Evolutionary conservation across 495 filamentous ascomycete species (phyloP), one percentile per base, ranked within the genome.

Genomic region (Sabuloglossum arenarium): DNA sequence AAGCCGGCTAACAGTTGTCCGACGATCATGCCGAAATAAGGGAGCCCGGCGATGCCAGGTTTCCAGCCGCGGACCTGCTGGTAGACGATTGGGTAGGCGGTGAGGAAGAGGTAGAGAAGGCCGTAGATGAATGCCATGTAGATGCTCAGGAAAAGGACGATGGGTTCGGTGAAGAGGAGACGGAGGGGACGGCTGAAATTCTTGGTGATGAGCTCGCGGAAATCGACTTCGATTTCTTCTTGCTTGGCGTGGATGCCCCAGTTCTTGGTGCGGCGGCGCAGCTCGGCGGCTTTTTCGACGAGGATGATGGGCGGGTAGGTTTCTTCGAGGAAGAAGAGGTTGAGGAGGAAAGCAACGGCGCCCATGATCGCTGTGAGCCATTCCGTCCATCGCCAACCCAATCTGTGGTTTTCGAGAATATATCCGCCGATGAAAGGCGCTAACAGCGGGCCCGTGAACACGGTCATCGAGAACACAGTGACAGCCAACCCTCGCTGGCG

Each of bases 181-280:
- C 82, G 75, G 61, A 94, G 68, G 0, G 88, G 88, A 34, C 88
- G 79, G 58, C 71, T 76, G 66, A 91, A 88, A 67, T 94, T 93
- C 75, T 90, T 90, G 59, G 73, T 77, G 42, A 94, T 42, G 12
- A 94, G 72, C 67, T 93, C 85, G 29, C 72, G 66, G 60, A 93
- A 73, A 67, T 91, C 83, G 55, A 96, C 74, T 65, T 93, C 87
- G 59, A 93, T 88, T 69, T 94, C 87, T 64, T 94, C 88, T 66
- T 94, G 85, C 64, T 88, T 93, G 49, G 88, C 85, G 69, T 94
- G 87, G 59, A 95, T 93, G 47, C 86, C 88, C 87, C 88, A 93
- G 69, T 93, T 94, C 64, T 79, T 77, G 6, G 88, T 94, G 46
- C 83, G 70, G 11, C 85, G 84, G 50, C 88, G 83, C 23, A 95